These are phyloP conservation scores for Calonectria multiphialidica DNA, from an alignment of 2,329 filamentous ascomycete species.

Conservation along the genomic window DNA sequence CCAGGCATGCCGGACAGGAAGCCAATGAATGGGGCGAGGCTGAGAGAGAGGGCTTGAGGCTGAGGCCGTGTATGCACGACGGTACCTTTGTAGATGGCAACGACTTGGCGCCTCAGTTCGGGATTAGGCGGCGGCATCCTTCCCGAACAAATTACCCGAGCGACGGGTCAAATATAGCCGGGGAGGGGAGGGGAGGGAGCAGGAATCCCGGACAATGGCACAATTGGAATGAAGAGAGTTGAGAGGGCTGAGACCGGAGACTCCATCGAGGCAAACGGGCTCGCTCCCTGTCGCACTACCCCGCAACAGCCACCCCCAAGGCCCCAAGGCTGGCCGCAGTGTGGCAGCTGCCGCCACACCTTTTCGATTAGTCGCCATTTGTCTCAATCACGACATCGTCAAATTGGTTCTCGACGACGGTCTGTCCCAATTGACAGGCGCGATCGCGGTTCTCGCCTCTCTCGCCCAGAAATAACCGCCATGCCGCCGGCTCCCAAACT, in stretches of 20 bases:
- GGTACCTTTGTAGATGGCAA: conserved; percentile 88
- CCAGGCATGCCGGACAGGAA: background rate
- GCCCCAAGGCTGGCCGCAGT: conserved; percentile 23
- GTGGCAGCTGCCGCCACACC: conserved; percentile 34
- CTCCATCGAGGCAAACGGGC: background rate
- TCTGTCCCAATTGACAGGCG: background rate
- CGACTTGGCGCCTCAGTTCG: conserved; percentile 80
- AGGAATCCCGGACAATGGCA: background rate
- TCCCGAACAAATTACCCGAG: background rate
- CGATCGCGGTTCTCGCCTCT: background rate
- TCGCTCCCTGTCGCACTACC: conserved; percentile 9
- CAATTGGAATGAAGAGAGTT: background rate
- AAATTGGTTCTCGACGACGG: background rate
- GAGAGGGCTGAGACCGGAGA: background rate
- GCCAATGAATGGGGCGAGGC: background rate
- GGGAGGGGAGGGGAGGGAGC: too few species aligned
- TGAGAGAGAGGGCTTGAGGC: background rate
- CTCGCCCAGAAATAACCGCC: background rate
- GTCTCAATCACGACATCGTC: background rate
- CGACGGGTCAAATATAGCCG: background rate
- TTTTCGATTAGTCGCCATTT: background rate
- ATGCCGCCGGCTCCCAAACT: background rate
- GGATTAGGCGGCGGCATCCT: conserved; percentile 56
- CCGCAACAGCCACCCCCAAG: conserved; percentile 34
- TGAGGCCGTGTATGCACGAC: background rate